Base-by-base conservation (phyloP, 1,284 basidiomycete genomes). In the Athelia sp. region DNA sequence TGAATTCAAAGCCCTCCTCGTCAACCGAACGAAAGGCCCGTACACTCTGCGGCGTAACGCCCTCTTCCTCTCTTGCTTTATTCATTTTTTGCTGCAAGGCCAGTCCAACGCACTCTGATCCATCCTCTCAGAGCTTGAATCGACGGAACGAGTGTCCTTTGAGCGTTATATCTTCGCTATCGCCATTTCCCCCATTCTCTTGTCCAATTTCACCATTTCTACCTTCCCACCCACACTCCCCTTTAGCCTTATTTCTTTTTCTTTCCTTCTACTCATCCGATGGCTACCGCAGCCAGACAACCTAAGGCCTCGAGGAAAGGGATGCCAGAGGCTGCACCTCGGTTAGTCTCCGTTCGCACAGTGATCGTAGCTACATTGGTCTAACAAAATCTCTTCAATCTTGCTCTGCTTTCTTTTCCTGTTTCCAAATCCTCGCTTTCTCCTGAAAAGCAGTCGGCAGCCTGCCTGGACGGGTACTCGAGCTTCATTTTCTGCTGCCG, bases 381-480 rank as follows among this genome's bases (percentile, higher is more conserved):
- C 26, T 29, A 4, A 29, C 26, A 29, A 4, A 29, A 29, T 4
- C 19, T 45, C 43, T 45, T 45, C 9, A 10, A 29, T 8, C 9
- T 9, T 19, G 11, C 9, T 19, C 19, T 17, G 9, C 18, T 17
- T 9, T 21, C 43, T 21, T 10, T n/a, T 13, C 26, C 13, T 29
- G 26, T 13, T 29, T 29, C 26, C 26, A 29, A 40, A 40, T 40
- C 29, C 34, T 24, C 8, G 29, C 10, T 49, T 11, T 46, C 21
- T 50, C 36, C 35, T 50, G 6, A 29, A 4, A 13, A 29, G 13
- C 59, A 84, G 82, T 54, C 82, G 83, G 61, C 56, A 73, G 45
- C 64, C 72, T 53, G 82, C 84, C 18, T 87, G 85, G 85, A 64
- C 74, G 54, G 78, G 76, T 54, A 67, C 81, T 52, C 79, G 85